Base-by-base conservation (phyloP, 1,284 basidiomycete species). In the Athelia psychrophila region DNA sequence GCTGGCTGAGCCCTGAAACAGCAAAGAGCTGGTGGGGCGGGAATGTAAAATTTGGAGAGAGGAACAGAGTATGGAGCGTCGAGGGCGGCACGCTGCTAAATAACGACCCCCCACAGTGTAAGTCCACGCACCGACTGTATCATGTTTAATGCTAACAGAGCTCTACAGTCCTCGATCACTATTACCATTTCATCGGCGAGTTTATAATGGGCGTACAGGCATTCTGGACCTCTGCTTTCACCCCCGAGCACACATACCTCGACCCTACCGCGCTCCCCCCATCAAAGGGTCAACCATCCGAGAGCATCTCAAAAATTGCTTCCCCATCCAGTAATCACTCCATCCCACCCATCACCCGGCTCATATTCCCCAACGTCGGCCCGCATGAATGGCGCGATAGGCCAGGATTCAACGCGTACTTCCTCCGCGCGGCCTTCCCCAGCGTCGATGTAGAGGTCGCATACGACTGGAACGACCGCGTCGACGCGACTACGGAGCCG, bases 161-260 rank as follows among this genome's bases (percentile, higher is more conserved):
- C 6, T 8, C 38, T 16, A 4, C 48, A 79, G 77, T 92, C 73
- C 77, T 92, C 25, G 74, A 78, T 51, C 90, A 93, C 64, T 92
- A 91, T 66, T 93, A 91, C 67, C 90, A 93, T 68, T 84, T 91
- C 56, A 86, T 86, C 32, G 89, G 85, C 0, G 90, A 93, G 63
- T 78, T 91, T 47, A 69, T 91, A 52, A 72, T 92, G 45, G 88
- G 88, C 38, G 70, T 79, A 1, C 88, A 88, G 78, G 80, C 86
- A 3, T 79, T 88, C 58, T 88, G 87, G 80, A 72, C 80, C 33
- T 83, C 83, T 5, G 75, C 82, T 0, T 77, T 67, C 52, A 59
- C 60, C 33, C 38, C 38, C 38, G 16, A n/a, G n/a, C 6, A 42
- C n/a, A 5, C 6, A 6, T 42, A 42, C n/a, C 38, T 42, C 16